Evolutionary conservation across 2,329 filamentous ascomycete genomes (phyloP).

Genomic region (Hyphodiscus sp.): DNA sequence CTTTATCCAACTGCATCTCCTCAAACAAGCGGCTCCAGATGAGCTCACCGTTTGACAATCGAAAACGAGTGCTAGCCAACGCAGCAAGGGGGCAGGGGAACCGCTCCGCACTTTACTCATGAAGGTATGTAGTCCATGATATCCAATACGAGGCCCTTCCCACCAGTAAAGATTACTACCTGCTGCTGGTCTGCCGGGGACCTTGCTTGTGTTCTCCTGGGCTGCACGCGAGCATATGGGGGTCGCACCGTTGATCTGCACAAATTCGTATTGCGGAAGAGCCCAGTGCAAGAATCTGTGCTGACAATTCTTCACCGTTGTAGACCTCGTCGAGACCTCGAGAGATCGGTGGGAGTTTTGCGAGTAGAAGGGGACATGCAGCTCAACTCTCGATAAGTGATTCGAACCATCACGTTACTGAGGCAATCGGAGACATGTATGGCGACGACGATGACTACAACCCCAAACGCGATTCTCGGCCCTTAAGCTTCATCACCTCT

Average conservation of each 20-base stretch:
- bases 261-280: slow-evolving; percentile 3
- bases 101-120: slow-evolving; percentile 19
- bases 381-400: slow-evolving; percentile 48
- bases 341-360: slow-evolving; percentile 31
- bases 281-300: slow-evolving; percentile 5
- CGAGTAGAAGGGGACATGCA: slow-evolving; percentile 29
- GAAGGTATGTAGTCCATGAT: slow-evolving; percentile 25
- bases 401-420: slow-evolving; percentile 68
- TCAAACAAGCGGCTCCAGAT: slow-evolving; percentile 23
- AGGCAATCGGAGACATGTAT: slow-evolving; percentile 70
- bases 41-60: slow-evolving; percentile 22
- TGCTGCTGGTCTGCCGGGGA: background rate
- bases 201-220: slow-evolving; percentile 6
- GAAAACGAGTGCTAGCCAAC: slow-evolving; percentile 24
- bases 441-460: slow-evolving; percentile 49
- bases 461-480: slow-evolving; percentile 46
- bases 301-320: slow-evolving; percentile 19
- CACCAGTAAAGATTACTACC: background rate
- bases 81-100: slow-evolving; percentile 23
- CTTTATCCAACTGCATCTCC: slow-evolving; percentile 4
- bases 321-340: slow-evolving; percentile 32
- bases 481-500: slow-evolving; percentile 49
- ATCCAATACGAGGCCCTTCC: background rate
- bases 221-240: slow-evolving; percentile 17
- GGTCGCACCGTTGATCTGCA: slow-evolving; percentile 13